Evolutionary conservation across 148 eudicot genomes (phyloP).

Genomic region (Heliosperma pusillum): DNA sequence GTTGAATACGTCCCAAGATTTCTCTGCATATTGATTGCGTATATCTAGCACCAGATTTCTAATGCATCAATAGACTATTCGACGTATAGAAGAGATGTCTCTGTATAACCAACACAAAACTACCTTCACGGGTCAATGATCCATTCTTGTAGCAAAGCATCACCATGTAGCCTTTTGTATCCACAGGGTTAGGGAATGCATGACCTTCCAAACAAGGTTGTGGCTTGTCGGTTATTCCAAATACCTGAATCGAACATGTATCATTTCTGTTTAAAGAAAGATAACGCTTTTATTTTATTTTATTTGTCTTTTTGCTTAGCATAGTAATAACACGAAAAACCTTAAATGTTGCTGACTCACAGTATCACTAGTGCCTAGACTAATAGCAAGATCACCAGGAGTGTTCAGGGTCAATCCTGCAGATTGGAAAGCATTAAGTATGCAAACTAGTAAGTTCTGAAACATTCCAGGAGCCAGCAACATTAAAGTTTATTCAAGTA

Average conservation of each 20-base stretch:
- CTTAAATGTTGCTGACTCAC: conserved; percentile 40
- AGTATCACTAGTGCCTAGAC: conserved; percentile 98
- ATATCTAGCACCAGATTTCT: conserved; percentile 45
- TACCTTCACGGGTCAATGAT: conserved; percentile 94
- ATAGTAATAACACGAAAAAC: conserved; percentile 2
- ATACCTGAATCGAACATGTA: conserved; percentile 46
- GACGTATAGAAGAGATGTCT: not conserved
- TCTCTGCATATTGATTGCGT: conserved; percentile 61
- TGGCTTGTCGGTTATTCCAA: conserved; percentile 73
- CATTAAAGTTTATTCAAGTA: not conserved
- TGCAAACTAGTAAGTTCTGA: not conserved
- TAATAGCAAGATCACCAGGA: conserved; percentile 91
- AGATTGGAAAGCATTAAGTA: not conserved
- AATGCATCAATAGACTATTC: conserved; percentile 6
- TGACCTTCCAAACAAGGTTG: conserved; percentile 85
- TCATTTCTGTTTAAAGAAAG: conserved; percentile 3
- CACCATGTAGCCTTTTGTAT: conserved; percentile 82
- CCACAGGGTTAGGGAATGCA: conserved; percentile 89
- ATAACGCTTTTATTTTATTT: not conserved
- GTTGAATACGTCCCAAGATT: conserved; percentile 79
- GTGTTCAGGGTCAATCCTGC: conserved; percentile 84
- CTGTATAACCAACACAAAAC: not conserved
- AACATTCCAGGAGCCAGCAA: not conserved
- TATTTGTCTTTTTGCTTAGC: not conserved
- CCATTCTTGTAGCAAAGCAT: conserved; percentile 93